Percentiles rank a stretch among this genome's conserved stretches.
These are phyloP conservation scores for Xylariomycetidae sp. DNA, from an alignment of 2,329 filamentous ascomycete genomes.

Conservation along the genomic window DNA sequence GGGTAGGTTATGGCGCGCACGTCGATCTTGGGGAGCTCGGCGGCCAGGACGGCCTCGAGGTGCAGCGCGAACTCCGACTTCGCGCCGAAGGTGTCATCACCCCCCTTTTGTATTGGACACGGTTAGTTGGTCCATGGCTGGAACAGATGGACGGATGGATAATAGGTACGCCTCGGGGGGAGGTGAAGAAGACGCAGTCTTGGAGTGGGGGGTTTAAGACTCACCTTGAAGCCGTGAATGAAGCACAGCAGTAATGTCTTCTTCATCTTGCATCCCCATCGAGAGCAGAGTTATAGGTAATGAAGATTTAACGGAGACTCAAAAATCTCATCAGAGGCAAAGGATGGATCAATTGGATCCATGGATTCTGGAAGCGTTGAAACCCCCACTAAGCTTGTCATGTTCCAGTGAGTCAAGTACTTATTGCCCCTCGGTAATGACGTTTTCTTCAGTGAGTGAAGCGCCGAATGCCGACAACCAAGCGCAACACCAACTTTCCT, in stretches of 20 bases:
- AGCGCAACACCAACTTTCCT: too few species aligned
- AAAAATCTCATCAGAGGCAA: neutral
- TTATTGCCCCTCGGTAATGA: slow-evolving; percentile 13
- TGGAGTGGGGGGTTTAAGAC: slow-evolving; percentile 2
- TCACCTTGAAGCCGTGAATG: slow-evolving; percentile 78
- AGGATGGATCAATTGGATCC: slow-evolving; percentile 1
- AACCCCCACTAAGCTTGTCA: too few species aligned
- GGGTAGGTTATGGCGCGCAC: slow-evolving; percentile 71
- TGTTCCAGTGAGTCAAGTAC: too few species aligned
- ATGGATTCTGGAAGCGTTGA: neutral
- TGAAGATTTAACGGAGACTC: neutral
- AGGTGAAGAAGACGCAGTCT: neutral
- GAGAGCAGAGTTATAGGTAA: slow-evolving; percentile 5
- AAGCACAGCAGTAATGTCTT: slow-evolving; percentile 79
- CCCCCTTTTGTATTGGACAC: too few species aligned
- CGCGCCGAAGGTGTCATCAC: slow-evolving; percentile 70
- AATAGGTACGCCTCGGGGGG: neutral
- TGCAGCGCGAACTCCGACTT: slow-evolving; percentile 66
- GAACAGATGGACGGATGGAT: too few species aligned
- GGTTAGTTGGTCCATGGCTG: slow-evolving; percentile 1
- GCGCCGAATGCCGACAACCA: slow-evolving; percentile 4
- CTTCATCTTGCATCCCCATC: slow-evolving; percentile 52
- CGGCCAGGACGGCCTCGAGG: slow-evolving; percentile 58
- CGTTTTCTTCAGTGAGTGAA: slow-evolving; percentile 7
- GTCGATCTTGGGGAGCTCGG: slow-evolving; percentile 63